phyloP scores from a whole-genome alignment of 164 flowering plant genomes.

The Vitis cinerea region DNA sequence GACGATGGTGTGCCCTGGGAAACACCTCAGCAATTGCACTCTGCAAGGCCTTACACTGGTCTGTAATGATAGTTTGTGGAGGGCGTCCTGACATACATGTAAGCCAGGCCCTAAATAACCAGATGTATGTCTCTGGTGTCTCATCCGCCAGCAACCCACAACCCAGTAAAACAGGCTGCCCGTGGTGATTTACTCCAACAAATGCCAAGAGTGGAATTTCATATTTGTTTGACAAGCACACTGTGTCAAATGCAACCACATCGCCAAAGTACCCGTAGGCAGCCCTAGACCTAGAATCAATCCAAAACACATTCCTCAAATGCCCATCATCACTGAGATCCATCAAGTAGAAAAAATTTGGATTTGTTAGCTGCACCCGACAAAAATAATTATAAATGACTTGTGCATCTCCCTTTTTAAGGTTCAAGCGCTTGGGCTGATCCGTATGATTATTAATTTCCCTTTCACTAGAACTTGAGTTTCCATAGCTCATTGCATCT shows the following conservation, averaged over 20 bases:
- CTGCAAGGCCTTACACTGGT: conserved; percentile 37
- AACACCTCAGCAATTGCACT: conserved; percentile 42
- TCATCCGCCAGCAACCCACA: conserved; percentile 68
- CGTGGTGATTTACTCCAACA: conserved; percentile 77
- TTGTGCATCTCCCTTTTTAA: conserved; percentile 48
- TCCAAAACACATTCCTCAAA: conserved; percentile 69
- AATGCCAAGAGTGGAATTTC: conserved; percentile 58
- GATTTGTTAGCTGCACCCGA: conserved; percentile 41
- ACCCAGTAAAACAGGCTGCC: conserved; percentile 57
- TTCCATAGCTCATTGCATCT: conserved; percentile 28
- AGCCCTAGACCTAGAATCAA: conserved; percentile 62
- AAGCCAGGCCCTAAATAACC: conserved; percentile 55
- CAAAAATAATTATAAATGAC: conserved; percentile 40
- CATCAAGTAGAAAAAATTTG: conserved; percentile 58
- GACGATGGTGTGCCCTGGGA: conserved; percentile 42
- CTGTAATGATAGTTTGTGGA: conserved; percentile 41
- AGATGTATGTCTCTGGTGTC: conserved; percentile 39
- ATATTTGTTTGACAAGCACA: conserved; percentile 48
- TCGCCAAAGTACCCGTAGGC: conserved; percentile 60
- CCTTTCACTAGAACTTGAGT: conserved; percentile 25
- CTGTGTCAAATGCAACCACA: conserved; percentile 58
- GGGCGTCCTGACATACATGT: conserved; percentile 52
- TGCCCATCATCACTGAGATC: conserved; percentile 58
- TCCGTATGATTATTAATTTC: conserved; percentile 21
- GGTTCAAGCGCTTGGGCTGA: conserved; percentile 36